Evolutionary conservation across 176 grass and related monocot species (phyloP), one percentile per base, ranked within the genome.

Genomic region (Musa itinerans): DNA sequence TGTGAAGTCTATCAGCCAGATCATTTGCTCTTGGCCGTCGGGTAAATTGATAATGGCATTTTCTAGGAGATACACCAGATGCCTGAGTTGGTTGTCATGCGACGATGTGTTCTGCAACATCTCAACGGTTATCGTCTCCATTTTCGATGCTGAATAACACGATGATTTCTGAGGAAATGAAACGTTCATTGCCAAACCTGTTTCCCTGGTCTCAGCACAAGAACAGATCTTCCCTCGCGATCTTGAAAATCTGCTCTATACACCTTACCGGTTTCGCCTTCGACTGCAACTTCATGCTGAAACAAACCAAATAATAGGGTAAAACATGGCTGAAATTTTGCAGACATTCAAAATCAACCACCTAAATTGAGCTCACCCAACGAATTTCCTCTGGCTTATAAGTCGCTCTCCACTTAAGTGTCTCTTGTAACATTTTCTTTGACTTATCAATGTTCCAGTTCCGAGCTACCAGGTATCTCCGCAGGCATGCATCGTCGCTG

Each of bases 1-100:
- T 12, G 82, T 91, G 74, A 98, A 98, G 75, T 98, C 90, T 83
- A 98, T 85, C 75, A 98, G 68, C 88, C 86, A 93, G 61, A 91
- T 65, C 82, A 98, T 91, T 80, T 98, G 92, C 13, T 87, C 90
- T 74, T 91, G 90, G 12, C 78, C 86, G 71, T 93, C 88, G 53
- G 90, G 86, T 27, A 93, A 73, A 75, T 74, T 89, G 68, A 89
- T 79, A 8, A 87, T 27, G 23, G 86, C 95, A 85, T 98, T 93
- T 80, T 98, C 95, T 75, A 98, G 79, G 65, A 86, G 1, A 79
- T 93, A 93, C 53, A 87, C 82, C 56, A 98, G 66, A 89, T 83
- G 76, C 23, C 63, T 76, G 58, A 98, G 26, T 63, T 91, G 90
- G 53, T 88, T 86, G 29, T 89, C 88, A 0, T 83, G 84, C 1